Conservation (phyloP, 2,329 filamentous ascomycete genomes). For the Exophiala xenobiotica region DNA sequence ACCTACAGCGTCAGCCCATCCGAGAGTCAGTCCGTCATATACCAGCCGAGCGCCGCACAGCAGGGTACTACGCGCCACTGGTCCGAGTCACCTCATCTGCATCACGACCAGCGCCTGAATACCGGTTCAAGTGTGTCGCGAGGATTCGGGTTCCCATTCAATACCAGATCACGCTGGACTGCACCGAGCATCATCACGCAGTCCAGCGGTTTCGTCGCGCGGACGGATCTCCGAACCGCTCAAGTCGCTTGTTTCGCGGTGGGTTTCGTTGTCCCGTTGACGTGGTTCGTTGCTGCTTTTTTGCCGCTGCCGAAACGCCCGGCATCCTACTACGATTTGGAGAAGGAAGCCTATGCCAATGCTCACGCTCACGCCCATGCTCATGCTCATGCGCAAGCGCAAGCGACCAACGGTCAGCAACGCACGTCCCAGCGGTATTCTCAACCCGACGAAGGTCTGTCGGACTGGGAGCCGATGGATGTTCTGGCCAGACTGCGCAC, state of each 20-base stretch:
- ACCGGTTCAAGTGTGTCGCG: constrained; percentile 26
- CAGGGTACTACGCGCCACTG: constrained; percentile 8
- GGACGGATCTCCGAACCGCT: constrained; percentile 62
- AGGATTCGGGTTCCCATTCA: constrained; percentile 31
- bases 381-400: too few relatives aligned
- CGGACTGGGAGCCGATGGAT: constrained; percentile 33
- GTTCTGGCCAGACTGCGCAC: constrained; percentile 37
- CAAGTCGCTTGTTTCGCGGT: constrained; percentile 73
- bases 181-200: constrained; percentile 69
- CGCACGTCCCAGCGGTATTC: not conserved
- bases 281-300: constrained; percentile 77
- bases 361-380: not conserved
- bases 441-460: constrained; percentile 1
- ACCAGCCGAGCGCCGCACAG: constrained; percentile 4
- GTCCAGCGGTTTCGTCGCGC: constrained; percentile 56
- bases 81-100: constrained; percentile 65
- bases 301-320: constrained; percentile 67
- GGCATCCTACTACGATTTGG: constrained; percentile 50
- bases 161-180: constrained; percentile 51
- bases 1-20: constrained; percentile 35
- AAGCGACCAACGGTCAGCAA: not conserved
- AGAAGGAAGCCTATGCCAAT: constrained; percentile 21
- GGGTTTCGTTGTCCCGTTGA: constrained; percentile 75
- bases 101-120: constrained; percentile 58
- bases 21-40: constrained; percentile 41